phyloP scores from a whole-genome alignment of 2,329 filamentous ascomycete genomes.

The Fusarium clavum region DNA sequence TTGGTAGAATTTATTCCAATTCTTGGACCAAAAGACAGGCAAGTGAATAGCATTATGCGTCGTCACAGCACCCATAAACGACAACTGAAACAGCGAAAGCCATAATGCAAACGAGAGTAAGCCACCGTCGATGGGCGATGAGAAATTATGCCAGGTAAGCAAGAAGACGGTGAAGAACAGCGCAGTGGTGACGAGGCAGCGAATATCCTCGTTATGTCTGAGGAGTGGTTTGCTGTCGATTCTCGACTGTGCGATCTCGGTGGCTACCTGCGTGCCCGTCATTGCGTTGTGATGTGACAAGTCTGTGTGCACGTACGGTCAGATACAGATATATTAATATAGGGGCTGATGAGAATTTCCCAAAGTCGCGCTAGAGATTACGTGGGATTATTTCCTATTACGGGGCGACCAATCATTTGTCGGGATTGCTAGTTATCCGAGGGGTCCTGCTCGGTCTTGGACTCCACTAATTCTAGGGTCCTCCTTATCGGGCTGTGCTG shows the following conservation, averaged over 20 bases:
- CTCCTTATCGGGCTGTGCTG: too few relatives aligned
- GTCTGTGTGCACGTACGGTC: not conserved
- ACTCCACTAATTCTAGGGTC: not conserved
- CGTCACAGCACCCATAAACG: constrained; percentile 21
- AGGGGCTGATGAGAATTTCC: constrained; percentile 3
- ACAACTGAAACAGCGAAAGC: constrained; percentile 22
- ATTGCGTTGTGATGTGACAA: not conserved
- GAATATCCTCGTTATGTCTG: constrained; percentile 18
- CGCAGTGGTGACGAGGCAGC: constrained; percentile 14
- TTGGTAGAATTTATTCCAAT: constrained; percentile 29
- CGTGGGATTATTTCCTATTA: constrained; percentile 2
- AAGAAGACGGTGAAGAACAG: constrained; percentile 25
- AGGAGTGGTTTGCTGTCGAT: not conserved
- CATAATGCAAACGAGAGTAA: constrained; percentile 13
- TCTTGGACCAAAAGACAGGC: constrained; percentile 16
- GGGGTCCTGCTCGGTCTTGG: not conserved
- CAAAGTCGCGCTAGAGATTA: constrained; percentile 4
- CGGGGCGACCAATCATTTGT: not conserved
- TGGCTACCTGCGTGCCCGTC: not conserved
- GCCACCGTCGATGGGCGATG: constrained; percentile 7
- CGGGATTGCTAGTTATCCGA: not conserved
- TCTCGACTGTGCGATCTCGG: not conserved
- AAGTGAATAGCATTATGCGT: constrained; percentile 24
- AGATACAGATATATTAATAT: not conserved
- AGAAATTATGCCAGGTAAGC: constrained; percentile 18